Evolutionary conservation across 192 early-diverging fungal species (phyloP).

Genomic region (Backusella sp.): DNA sequence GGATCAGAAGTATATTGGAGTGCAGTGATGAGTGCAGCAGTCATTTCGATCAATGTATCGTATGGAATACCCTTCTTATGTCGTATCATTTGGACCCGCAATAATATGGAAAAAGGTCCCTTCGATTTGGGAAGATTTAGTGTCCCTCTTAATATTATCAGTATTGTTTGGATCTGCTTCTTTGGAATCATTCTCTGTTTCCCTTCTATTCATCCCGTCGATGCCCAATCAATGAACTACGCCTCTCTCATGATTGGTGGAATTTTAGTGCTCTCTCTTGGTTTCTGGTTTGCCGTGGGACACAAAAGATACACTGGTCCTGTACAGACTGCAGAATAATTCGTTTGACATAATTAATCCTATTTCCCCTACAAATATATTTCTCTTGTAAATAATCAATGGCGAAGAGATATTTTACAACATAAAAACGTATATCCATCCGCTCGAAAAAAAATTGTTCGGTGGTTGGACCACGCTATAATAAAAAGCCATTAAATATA

Average conservation of each 20-base stretch:
- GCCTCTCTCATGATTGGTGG: constrained; percentile 41
- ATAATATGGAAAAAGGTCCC: constrained; percentile 39
- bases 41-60: constrained; percentile 44
- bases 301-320: constrained; percentile 44
- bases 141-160: constrained; percentile 34
- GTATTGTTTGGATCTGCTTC: constrained; percentile 42
- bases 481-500: no score
- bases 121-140: constrained; percentile 37
- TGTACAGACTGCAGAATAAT: constrained; percentile 18
- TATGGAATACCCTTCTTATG: constrained; percentile 49
- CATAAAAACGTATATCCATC: no score
- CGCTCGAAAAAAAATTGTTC: no score
- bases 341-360: not conserved
- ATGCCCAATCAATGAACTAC: constrained; percentile 42
- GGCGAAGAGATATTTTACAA: no score
- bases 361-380: not conserved
- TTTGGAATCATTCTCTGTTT: constrained; percentile 44
- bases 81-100: constrained; percentile 35
- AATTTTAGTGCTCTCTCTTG: constrained; percentile 32
- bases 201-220: constrained; percentile 33
- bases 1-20: constrained; percentile 35
- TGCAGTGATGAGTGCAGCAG: constrained; percentile 47
- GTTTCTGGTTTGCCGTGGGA: constrained; percentile 42
- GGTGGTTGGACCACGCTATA: no score
- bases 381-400: not conserved